Conservation (phyloP, 352 stramenopile species). For the Phytophthora kernoviae region DNA sequence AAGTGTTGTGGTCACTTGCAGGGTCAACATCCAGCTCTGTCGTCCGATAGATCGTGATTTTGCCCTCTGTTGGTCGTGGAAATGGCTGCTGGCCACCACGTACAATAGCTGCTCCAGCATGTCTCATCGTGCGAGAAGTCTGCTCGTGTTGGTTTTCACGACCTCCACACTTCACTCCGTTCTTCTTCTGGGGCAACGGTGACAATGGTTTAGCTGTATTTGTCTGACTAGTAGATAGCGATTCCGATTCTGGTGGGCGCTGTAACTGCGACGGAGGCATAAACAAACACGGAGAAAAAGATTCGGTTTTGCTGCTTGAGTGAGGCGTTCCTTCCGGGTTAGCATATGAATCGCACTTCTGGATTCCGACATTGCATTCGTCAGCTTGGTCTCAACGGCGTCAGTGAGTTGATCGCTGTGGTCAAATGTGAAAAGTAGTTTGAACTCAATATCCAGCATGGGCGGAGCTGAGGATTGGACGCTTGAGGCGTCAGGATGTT, state of each 20-base stretch:
- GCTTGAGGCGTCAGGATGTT: slow-evolving; percentile 9
- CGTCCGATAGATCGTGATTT: slow-evolving; percentile 37
- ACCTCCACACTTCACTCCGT: slow-evolving; percentile 13
- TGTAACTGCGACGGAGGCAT: slow-evolving; percentile 28
- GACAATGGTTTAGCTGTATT: slow-evolving; percentile 13
- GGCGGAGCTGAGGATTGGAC: slow-evolving; percentile 11
- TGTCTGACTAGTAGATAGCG: slow-evolving; percentile 5
- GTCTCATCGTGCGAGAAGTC: slow-evolving; percentile 24
- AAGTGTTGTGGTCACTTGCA: slow-evolving; percentile 8
- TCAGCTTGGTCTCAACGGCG: slow-evolving; percentile 23
- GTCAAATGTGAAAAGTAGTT: slow-evolving; percentile 48
- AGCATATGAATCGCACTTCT: slow-evolving; percentile 16
- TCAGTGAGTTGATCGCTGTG: slow-evolving; percentile 21
- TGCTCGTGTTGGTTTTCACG: slow-evolving; percentile 7
- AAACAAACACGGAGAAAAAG: slow-evolving; percentile 31
- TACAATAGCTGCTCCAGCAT: slow-evolving; percentile 23
- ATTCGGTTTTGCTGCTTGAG: not conserved
- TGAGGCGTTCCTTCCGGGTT: slow-evolving; percentile 7
- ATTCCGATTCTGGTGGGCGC: slow-evolving; percentile 3
- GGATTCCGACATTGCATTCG: slow-evolving; percentile 6
- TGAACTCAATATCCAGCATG: slow-evolving; percentile 45
- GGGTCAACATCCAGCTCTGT: slow-evolving; percentile 30
- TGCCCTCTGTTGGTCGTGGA: slow-evolving; percentile 23
- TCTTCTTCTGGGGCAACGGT: slow-evolving; percentile 12
- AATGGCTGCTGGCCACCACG: slow-evolving; percentile 7